These are phyloP conservation scores for Cenchrus fungigraminus DNA, from an alignment of 176 grass and related monocot species.

Conservation along the genomic window DNA sequence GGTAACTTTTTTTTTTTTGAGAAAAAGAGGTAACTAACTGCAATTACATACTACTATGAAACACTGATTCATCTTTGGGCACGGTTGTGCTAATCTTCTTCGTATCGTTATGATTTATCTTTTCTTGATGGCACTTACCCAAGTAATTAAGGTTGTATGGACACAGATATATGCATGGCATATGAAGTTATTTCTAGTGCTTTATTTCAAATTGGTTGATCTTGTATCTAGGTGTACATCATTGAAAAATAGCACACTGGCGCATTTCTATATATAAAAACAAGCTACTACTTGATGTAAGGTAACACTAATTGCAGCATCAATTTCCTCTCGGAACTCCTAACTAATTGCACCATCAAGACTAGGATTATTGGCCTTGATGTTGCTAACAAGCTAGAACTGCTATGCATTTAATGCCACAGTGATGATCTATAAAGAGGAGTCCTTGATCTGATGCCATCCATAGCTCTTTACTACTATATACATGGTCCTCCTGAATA, in stretches of 20 bases:
- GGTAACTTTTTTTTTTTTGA: slow-evolving; percentile 46
- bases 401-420: slow-evolving; percentile 8
- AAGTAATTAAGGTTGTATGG: background rate
- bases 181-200: background rate
- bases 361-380: slow-evolving; percentile 4
- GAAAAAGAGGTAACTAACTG: slow-evolving; percentile 61
- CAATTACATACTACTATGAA: too few species aligned
- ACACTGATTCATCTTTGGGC: background rate
- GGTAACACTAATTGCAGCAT: background rate
- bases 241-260: background rate
- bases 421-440: slow-evolving; percentile 16
- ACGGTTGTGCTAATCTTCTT: background rate
- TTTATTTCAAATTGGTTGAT: background rate
- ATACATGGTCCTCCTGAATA: slow-evolving; percentile 18
- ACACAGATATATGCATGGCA: background rate
- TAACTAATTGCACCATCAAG: background rate
- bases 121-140: background rate
- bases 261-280: background rate
- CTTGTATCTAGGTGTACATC: background rate
- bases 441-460: slow-evolving; percentile 9
- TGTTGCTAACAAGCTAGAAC: slow-evolving; percentile 12
- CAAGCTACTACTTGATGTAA: background rate
- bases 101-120: background rate
- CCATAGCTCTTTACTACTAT: slow-evolving; percentile 7
- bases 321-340: background rate